These are phyloP conservation scores for Hypsizygus ulmarius DNA, from an alignment of 1,284 basidiomycete species.

Conservation along the genomic window DNA sequence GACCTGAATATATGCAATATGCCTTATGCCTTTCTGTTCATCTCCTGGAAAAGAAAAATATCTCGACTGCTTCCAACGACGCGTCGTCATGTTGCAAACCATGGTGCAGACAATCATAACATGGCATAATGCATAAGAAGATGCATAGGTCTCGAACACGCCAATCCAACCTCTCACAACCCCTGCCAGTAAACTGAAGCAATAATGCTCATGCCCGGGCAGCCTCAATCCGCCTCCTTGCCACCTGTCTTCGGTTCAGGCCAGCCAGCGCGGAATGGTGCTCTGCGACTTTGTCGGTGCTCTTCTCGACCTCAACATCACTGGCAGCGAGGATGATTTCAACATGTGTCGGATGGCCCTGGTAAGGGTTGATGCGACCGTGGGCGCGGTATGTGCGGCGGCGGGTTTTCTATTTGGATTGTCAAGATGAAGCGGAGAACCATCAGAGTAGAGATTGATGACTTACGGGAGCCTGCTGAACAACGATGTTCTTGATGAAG, in stretches of 20 bases:
- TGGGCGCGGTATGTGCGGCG: slow-evolving; percentile 97
- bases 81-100: slow-evolving; percentile 6
- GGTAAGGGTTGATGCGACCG: slow-evolving; percentile 44
- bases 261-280: slow-evolving; percentile 48
- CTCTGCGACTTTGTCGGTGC: slow-evolving; percentile 72
- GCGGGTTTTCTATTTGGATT: slow-evolving; percentile 82
- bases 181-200: background rate
- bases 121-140: slow-evolving; percentile 21
- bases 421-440: background rate
- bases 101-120: slow-evolving; percentile 16
- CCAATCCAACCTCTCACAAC: slow-evolving; percentile 12
- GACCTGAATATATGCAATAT: no score
- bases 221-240: slow-evolving; percentile 81
- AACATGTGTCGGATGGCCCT: slow-evolving; percentile 65
- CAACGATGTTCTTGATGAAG: slow-evolving; percentile 94
- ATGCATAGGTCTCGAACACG: slow-evolving; percentile 17
- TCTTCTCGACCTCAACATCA: slow-evolving; percentile 84
- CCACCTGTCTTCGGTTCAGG: slow-evolving; percentile 79
- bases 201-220: slow-evolving; percentile 44
- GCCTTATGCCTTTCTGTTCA: background rate
- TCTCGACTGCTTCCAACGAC: background rate
- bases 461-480: slow-evolving; percentile 95
- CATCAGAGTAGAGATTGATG: background rate
- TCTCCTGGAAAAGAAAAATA: slow-evolving; percentile 1
- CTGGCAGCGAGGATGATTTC: slow-evolving; percentile 87